Conservation (phyloP, 202 grass and related monocot species). For the Tripidium arundinaceum region DNA sequence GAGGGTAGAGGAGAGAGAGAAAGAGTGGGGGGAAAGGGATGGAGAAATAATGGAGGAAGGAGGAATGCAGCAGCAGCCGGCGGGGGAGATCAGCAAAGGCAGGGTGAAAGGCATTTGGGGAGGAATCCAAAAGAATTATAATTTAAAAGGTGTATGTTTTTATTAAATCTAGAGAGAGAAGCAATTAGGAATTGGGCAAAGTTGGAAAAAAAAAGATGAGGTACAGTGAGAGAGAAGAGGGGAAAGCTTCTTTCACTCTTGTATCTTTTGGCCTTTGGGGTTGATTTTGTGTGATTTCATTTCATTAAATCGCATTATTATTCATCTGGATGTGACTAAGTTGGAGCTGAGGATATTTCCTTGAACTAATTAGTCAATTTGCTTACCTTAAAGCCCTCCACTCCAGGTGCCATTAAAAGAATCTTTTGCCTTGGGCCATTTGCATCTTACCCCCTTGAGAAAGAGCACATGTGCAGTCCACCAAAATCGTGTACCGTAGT, state of each 20-base stretch:
- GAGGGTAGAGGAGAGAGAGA: constrained; percentile 29
- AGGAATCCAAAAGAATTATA: constrained; percentile 50
- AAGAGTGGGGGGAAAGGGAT: constrained; percentile 46
- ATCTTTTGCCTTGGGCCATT: constrained; percentile 28
- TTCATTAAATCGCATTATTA: neutral
- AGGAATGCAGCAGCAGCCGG: constrained; percentile 30
- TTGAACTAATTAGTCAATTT: constrained; percentile 24
- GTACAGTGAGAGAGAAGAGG: neutral
- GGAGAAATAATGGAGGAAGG: constrained; percentile 51
- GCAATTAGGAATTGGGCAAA: constrained; percentile 37
- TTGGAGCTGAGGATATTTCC: neutral
- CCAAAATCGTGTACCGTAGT: neutral
- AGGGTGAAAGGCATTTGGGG: constrained; percentile 20
- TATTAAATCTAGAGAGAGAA: constrained; percentile 36
- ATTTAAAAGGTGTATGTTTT: constrained; percentile 42
- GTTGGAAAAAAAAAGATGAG: constrained; percentile 37
- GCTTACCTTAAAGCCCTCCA: constrained; percentile 37
- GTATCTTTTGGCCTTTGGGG: constrained; percentile 33
- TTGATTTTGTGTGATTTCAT: constrained; percentile 6
- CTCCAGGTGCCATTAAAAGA: constrained; percentile 32
- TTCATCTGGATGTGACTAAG: constrained; percentile 25
- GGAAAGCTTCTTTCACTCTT: constrained; percentile 39
- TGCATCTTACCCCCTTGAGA: constrained; percentile 31
- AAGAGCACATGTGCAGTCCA: constrained; percentile 24
- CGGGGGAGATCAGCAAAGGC: neutral